These are phyloP conservation scores for Fusarium foetens DNA, from an alignment of 2,329 filamentous ascomycete genomes.

Conservation along the genomic window DNA sequence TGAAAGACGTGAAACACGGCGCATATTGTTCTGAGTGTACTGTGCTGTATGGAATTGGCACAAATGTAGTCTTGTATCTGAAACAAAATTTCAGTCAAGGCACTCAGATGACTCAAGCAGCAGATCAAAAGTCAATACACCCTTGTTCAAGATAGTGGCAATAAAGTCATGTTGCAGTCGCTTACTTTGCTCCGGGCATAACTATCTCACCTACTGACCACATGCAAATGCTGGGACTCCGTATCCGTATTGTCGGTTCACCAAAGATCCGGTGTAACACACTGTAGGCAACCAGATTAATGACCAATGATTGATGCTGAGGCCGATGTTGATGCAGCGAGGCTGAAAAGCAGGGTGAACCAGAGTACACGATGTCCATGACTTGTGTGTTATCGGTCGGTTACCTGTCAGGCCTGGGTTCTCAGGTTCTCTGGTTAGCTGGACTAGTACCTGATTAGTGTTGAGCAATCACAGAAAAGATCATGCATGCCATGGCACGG, in stretches of 20 bases:
- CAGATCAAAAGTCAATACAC: constrained; percentile 1
- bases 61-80: not conserved
- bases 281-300: not conserved
- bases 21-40: not conserved
- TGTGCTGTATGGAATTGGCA: not conserved
- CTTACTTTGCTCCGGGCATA: constrained; percentile 17
- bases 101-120: constrained; percentile 19
- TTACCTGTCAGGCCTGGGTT: not conserved
- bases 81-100: not conserved
- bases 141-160: constrained; percentile 30
- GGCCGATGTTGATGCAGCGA: constrained; percentile 13
- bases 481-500: constrained; percentile 15
- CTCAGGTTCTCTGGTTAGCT: not conserved
- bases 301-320: constrained; percentile 16
- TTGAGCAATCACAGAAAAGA: not conserved
- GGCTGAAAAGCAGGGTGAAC: constrained; percentile 8
- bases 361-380: not conserved
- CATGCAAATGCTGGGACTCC: constrained; percentile 2
- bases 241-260: constrained; percentile 22
- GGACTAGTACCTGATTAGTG: not conserved
- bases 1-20: not conserved
- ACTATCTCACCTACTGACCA: not conserved
- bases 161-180: constrained; percentile 15
- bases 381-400: not conserved
- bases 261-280: constrained; percentile 3